Base-by-base conservation (phyloP, 2,329 filamentous ascomycete genomes). In the Paradendryphiella salina region DNA sequence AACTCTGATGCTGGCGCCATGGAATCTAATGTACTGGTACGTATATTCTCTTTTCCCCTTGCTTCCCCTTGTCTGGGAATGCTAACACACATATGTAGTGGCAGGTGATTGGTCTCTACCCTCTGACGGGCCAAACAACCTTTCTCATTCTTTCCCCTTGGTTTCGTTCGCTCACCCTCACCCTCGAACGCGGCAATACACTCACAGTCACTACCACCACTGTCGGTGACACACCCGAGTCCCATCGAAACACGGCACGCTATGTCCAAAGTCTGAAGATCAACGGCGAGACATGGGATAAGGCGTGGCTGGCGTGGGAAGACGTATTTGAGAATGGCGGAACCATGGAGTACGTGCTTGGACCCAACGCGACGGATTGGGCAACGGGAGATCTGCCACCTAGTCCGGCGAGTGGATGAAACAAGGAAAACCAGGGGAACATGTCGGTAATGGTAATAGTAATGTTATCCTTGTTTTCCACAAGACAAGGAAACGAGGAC, bases 1-100 rank as follows among this genome's bases (percentile, higher is more conserved):
- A 89, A 89, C 69, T 84, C 81, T 36, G 87, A 89, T 66, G 85
- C 85, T 1, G 87, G 87, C 5, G 84, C 86, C 11, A 88, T 89
- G 85, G 85, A 89, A 65, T 84, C 81, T 6, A 89, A 86, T 82
- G 83, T 72, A 3, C 41, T 72, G 17, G 66, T 65, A 47, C 5
- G 36, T 39, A 5, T 15, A 57, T 61, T 20, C 14, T 21, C 20
- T 15, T 3, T 31, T 14, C 33, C 18, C 29, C 8, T n/a, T 29
- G 3, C 35, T 32, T 5, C 20, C 5, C 4, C 5, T 14, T 35
- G 8, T 28, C 15, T 15, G 5, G 11, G 9, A 26, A 18, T 49
- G 28, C 45, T 61, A 37, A 57, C 36, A 47, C 23, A 7, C 1
- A 5, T 34, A 5, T 34, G 11, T 34, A 69, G 66, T 70, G 67